Evolutionary conservation across 1,284 basidiomycete genomes (phyloP), one percentile per base, ranked within the genome.

Genomic region (Marasmius sp.): DNA sequence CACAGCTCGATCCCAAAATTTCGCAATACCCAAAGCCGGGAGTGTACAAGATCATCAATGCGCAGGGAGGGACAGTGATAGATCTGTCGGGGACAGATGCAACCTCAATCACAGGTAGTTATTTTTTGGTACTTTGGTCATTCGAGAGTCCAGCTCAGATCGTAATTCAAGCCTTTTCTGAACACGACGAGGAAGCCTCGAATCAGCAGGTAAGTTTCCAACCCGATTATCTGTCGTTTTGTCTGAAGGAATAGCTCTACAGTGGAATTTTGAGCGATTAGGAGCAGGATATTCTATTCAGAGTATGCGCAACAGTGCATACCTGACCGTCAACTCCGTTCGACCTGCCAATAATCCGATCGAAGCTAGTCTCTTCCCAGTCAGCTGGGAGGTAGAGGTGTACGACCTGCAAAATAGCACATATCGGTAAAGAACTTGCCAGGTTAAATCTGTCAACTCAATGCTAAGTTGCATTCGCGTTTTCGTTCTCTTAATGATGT

Each of bases 31-130:
- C 34, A 6, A 54, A 18, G 37, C 65, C 69, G 0, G 73, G 71
- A 3, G 59, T 63, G 6, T 74, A 74, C 64, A 67, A 64, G 36
- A 69, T 74, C 41, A 49, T 66, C 14, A 72, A 69, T 49, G 63
- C 63, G 20, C 50, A 59, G 22, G 65, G 65, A 6, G 64, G 65
- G 11, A 64, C 61, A 39, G 70, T 65, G 1, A 45, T 73, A 14
- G 72, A 74, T 50, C 68, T 73, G 27, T 69, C 71, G 6, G 71
- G 68, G 45, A 61, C 66, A 27, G 72, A 73, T 61, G 63, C 57
- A 20, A 67, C 63, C 33, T 65, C 65, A 2, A 62, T 74, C 8
- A 67, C 73, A 33, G 70, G 71, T 66, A 50, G 11, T 61, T 55
- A 5, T 54, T 38, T 54, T 34, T 12, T 38, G 5, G 34, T n/a